Evolutionary conservation across 257 asterid species (phyloP), one percentile per base, ranked within the genome.

Genomic region (Coffea canephora): DNA sequence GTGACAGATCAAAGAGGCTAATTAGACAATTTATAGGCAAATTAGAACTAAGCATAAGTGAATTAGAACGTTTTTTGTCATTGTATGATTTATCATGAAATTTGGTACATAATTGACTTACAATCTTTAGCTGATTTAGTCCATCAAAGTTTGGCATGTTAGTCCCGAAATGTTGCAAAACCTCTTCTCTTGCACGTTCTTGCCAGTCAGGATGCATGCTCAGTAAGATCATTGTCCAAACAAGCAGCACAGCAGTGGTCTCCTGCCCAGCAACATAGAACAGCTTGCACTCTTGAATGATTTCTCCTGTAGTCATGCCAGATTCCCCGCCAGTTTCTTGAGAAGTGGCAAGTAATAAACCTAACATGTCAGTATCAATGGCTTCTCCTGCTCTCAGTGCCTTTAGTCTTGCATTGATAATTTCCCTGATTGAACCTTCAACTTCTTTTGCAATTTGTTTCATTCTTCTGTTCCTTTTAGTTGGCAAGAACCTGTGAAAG

Each of bases 261-360:
- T 90, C 95, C 78, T 90, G 93, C 21, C 95, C 95, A 3, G 87
- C 93, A 71, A 86, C 45, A 86, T 88, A 90, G 45, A 90, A 90
- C 8, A 90, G 85, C 85, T 85, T 88, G 88, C 91, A 88, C 78
- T 90, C 92, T 79, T 90, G 91, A 64, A 90, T 81, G 49, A 89
- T 87, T 21, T 90, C 91, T 34, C 81, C n/a, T 54, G 83, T 50
- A 25, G 86, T 87, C 92, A 90, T 82, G 6, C 88, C 87, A 16
- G 68, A 73, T 1, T 79, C 48, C 83, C 83, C 84, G 39, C 82
- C 34, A 3, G 79, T 87, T 84, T 89, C 95, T 23, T 81, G 66
- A 10, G 80, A 65, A 76, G 84, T 90, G 18, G 90, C 84, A 46
- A 91, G 78, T 6, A 89, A 48, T 55, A 80, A n/a, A 55, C 86